Base-by-base conservation (phyloP, 1,284 basidiomycete genomes). In the Kwoniella shivajii region DNA sequence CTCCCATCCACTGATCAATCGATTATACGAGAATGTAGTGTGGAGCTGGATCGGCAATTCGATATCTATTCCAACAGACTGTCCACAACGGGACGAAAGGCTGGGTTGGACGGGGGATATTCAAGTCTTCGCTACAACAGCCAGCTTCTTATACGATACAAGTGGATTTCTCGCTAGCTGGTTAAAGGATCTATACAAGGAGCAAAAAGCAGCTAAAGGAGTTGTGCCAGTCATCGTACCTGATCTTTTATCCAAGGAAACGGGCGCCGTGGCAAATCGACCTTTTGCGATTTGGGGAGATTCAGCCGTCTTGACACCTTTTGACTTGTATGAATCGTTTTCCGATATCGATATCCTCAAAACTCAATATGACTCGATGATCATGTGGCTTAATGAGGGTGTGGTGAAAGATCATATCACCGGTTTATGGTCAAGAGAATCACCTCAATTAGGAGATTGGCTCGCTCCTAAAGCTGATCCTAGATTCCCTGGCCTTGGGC, bases 61-160 rank as follows among this genome's bases (percentile, higher is more conserved):
- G 22, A 55, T 64, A 9, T 54, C 52, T 20, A 49, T 68, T 6
- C 65, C 65, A 5, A 61, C 60, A 22, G 65, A 67, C 36, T 67
- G 65, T 39, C 65, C 65, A 26, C 65, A 67, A 51, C 48, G 65
- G 26, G 63, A 67, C 36, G 65, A 67, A 44, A 46, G 66, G 33
- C 29, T 67, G 22, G 65, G 65, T 10, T 67, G 65, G 65, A 67
- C 65, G 2, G 65, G 65, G 18, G 65, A 67, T 38, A 50, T 67
- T 16, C 56, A 60, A 22, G 65, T 64, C 14, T 63, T 63, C 36
- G 44, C 65, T 6, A 48, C 60, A 0, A 67, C 65, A 0, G 44
- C 59, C 14, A 41, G 29, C 18, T 67, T 50, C 50, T 39, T 67
- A 6, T 67, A 55, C 50, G 49, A 67, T 45, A 37, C 58, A 9